A percentile compares a stretch with the other conserved stretches of the same genome.
phyloP scores from a whole-genome alignment of 23 red algal species.

The Gracilaria caudata region DNA sequence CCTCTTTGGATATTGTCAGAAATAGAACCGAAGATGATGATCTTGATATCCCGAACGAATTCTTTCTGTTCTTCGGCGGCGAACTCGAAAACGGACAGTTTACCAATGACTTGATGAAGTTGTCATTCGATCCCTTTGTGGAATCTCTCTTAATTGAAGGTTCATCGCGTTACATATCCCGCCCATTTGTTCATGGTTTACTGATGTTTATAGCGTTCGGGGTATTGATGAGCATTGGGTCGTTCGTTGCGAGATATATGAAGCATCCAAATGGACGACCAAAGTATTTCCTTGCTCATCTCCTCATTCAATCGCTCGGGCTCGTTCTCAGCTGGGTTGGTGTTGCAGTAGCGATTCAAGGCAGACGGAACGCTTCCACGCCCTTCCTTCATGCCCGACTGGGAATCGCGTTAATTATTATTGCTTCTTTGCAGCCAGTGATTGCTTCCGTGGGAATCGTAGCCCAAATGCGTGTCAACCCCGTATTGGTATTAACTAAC shows the following conservation, averaged over 20 bases:
- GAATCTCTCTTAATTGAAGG: constrained; percentile 33
- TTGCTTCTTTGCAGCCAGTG: constrained; percentile 47
- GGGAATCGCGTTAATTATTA: constrained; percentile 21
- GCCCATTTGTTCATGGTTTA: constrained; percentile 45
- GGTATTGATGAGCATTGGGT: constrained; percentile 29
- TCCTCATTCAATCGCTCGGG: constrained; percentile 24
- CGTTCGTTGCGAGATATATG: constrained; percentile 40
- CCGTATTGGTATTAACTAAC: not conserved
- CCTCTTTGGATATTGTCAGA: constrained; percentile 42
- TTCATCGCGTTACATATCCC: constrained; percentile 13
- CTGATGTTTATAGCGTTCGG: constrained; percentile 51
- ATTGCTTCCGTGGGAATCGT: constrained; percentile 36
- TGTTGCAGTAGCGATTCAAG: constrained; percentile 27
- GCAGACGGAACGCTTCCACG: not conserved
- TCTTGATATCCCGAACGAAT: constrained; percentile 43
- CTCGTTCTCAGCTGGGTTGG: constrained; percentile 37
- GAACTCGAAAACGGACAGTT: constrained; percentile 49
- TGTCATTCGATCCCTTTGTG: constrained; percentile 41
- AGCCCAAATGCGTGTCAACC: constrained; percentile 10
- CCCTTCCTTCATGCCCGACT: constrained; percentile 37
- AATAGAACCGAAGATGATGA: constrained; percentile 39
- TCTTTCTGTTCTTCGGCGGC: constrained; percentile 55
- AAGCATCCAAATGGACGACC: constrained; percentile 39
- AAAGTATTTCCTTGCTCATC: constrained; percentile 35
- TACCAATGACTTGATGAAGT: constrained; percentile 43